Evolutionary conservation across 2,329 filamentous ascomycete species (phyloP).

Genomic region (Coleophoma cylindrospora): DNA sequence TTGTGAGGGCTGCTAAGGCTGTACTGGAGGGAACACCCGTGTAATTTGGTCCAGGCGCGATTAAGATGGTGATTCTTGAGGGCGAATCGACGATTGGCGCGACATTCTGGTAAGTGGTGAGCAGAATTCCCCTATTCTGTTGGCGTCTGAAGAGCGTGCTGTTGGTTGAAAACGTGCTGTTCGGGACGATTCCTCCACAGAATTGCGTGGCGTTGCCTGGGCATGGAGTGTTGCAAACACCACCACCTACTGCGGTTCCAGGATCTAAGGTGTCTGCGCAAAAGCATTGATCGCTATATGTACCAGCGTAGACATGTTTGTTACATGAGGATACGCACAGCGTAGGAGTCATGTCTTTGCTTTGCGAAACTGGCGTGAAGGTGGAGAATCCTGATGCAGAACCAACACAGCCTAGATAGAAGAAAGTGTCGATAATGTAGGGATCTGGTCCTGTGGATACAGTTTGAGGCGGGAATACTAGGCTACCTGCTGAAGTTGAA

Average conservation of each 20-base stretch:
- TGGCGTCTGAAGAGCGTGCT: not conserved
- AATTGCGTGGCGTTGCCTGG: not conserved
- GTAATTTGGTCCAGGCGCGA: not conserved
- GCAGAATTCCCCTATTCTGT: not conserved
- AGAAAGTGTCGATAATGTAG: conserved; percentile 1
- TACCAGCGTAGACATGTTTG: not conserved
- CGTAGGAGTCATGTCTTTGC: not conserved
- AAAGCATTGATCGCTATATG: not conserved
- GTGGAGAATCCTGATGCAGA: not conserved
- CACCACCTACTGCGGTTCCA: not conserved
- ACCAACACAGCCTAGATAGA: not conserved
- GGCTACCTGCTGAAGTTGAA: not conserved
- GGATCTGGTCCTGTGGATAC: not conserved
- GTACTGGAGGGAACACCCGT: not conserved
- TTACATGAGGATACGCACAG: not conserved
- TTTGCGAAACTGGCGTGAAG: not conserved
- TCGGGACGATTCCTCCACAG: not conserved
- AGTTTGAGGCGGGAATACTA: not conserved
- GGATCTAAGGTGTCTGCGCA: not conserved
- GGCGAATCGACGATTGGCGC: not conserved
- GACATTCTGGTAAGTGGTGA: not conserved
- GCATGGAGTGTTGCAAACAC: not conserved
- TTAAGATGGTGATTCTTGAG: not conserved
- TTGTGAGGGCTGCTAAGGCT: not conserved
- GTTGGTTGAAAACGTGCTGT: not conserved